Percentiles rank a stretch among this genome's conserved stretches.
These are phyloP conservation scores for Rhodotorula toruloides DNA, from an alignment of 768 basidiomycete species.

Conservation along the genomic window DNA sequence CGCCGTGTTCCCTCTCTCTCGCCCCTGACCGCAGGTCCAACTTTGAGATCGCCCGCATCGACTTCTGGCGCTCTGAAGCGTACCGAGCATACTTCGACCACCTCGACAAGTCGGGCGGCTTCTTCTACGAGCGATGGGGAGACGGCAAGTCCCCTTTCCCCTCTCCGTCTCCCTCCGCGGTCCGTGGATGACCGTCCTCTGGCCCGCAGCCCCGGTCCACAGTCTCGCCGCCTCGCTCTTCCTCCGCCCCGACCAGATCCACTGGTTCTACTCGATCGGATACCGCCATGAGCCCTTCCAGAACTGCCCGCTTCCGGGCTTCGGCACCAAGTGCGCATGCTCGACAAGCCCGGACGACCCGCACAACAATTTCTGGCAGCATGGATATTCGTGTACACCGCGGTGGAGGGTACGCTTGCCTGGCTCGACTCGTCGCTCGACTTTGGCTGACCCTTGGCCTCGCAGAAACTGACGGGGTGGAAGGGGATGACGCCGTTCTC, in stretches of 20 bases:
- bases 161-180: not conserved
- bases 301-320: constrained; percentile 59
- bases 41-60: constrained; percentile 81
- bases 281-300: constrained; percentile 88
- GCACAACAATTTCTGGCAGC: constrained; percentile 9
- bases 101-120: constrained; percentile 70
- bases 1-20: constrained; percentile 47
- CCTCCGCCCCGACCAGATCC: constrained; percentile 74
- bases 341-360: not conserved
- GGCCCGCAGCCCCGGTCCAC: constrained; percentile 63
- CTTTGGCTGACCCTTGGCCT: not conserved
- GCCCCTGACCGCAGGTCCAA: constrained; percentile 73
- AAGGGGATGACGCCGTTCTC: not conserved
- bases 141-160: constrained; percentile 49
- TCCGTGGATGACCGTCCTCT: not conserved
- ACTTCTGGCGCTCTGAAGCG: constrained; percentile 75
- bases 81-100: constrained; percentile 78
- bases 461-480: constrained; percentile 15
- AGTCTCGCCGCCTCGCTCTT: constrained; percentile 87
- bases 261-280: constrained; percentile 92
- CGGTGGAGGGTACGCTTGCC: constrained; percentile 17
- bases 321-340: constrained; percentile 6
- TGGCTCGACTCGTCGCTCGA: no score
- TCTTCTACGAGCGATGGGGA: constrained; percentile 74
- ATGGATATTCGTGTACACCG: constrained; percentile 13